Conservation (phyloP, 352 stramenopile genomes). For the Halophytophthora batemanensis region DNA sequence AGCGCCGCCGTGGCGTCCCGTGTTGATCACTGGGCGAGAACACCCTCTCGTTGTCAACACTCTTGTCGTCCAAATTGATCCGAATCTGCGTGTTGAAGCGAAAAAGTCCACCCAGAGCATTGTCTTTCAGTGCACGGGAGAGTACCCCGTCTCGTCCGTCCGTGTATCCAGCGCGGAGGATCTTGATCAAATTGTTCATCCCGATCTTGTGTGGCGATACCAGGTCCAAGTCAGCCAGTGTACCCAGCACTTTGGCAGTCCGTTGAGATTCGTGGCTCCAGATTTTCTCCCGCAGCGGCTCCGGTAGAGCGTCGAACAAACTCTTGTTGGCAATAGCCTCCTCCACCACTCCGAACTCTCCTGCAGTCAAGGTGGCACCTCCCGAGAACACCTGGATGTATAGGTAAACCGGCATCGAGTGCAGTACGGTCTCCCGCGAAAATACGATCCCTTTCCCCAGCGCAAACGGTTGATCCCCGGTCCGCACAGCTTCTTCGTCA, state of each 20-base stretch:
- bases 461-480: conserved; percentile 2
- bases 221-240: conserved; percentile 61
- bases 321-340: conserved; percentile 46
- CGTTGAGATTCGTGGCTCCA: conserved; percentile 71
- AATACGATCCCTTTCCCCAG: conserved; percentile 54
- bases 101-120: conserved; percentile 69
- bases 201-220: conserved; percentile 77
- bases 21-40: conserved; percentile 5
- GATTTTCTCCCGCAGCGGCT: conserved; percentile 49
- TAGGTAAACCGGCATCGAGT: conserved; percentile 72
- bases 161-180: conserved; percentile 63
- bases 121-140: conserved; percentile 67
- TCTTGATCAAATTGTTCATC: conserved; percentile 76
- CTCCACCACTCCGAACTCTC: conserved; percentile 53
- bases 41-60: conserved; percentile 4
- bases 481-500: conserved; percentile 5
- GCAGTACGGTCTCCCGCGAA: conserved; percentile 67
- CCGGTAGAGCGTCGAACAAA: conserved; percentile 44
- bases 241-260: conserved; percentile 69
- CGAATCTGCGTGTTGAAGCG: conserved; percentile 41
- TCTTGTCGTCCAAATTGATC: conserved; percentile 50
- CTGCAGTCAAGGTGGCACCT: conserved; percentile 47
- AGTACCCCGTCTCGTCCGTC: conserved; percentile 65
- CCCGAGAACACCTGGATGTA: conserved; percentile 83
- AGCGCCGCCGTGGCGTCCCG: conserved; percentile 7